Percentiles rank a stretch among this genome's conserved stretches.
Conservation (phyloP, 2,329 filamentous ascomycete species). For the Pseudogymnoascus sp. region DNA sequence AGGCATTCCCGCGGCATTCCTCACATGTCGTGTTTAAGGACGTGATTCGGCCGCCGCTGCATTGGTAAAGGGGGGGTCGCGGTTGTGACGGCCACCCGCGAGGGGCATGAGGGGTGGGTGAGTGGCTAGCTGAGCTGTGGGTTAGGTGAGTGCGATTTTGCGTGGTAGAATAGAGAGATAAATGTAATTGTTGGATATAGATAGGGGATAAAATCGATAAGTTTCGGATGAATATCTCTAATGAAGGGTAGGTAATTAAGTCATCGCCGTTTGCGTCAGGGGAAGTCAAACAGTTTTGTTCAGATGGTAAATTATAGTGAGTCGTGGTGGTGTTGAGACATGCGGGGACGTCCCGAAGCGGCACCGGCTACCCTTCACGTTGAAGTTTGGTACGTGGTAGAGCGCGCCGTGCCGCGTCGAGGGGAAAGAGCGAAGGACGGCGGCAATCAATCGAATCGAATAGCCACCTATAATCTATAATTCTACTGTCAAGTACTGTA, state of each 20-base stretch:
- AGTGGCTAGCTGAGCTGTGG: not conserved
- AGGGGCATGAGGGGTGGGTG: not conserved
- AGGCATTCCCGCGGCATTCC: not conserved
- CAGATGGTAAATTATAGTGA: not conserved
- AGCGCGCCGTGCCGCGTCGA: not conserved
- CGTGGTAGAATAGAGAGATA: not conserved
- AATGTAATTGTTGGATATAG: not conserved
- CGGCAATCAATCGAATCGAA: too few relatives aligned
- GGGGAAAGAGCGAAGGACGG: not conserved
- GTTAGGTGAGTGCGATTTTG: not conserved
- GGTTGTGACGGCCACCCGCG: not conserved
- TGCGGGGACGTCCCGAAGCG: not conserved
- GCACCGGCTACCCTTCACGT: not conserved
- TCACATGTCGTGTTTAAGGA: conserved; percentile 1
- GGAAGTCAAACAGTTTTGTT: not conserved
- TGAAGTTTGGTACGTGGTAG: not conserved
- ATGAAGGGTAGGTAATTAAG: not conserved
- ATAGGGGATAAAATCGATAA: not conserved
- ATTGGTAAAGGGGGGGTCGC: not conserved
- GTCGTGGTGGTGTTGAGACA: conserved; percentile 1
- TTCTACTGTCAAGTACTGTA: too few relatives aligned
- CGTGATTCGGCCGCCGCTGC: not conserved
- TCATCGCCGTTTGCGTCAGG: not conserved
- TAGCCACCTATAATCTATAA: too few relatives aligned
- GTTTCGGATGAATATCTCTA: not conserved